Conservation (phyloP, 2,329 filamentous ascomycete species). For the Neonectria sp. region DNA sequence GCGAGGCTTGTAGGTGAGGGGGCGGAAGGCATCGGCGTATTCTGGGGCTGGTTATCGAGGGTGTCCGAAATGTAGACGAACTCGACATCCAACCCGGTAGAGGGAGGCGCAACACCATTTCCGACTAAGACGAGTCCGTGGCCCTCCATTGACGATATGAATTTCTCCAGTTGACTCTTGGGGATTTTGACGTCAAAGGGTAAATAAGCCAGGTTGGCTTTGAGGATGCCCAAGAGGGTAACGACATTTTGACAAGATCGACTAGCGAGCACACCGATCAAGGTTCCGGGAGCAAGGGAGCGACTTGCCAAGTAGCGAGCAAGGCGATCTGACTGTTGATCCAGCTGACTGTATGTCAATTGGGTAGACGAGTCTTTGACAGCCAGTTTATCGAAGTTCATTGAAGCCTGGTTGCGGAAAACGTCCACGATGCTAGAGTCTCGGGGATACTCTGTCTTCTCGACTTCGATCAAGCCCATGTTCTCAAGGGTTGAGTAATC, state of each 20-base stretch:
- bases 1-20: constrained; percentile 1
- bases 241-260: constrained; percentile 30
- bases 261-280: constrained; percentile 27
- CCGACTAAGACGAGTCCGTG: constrained; percentile 25
- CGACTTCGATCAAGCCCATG: constrained; percentile 34
- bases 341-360: constrained; percentile 41
- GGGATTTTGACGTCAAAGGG: constrained; percentile 36
- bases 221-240: constrained; percentile 35
- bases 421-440: constrained; percentile 43
- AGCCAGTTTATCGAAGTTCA: constrained; percentile 27
- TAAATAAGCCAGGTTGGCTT: constrained; percentile 38
- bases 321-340: constrained; percentile 31
- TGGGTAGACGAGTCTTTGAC: constrained; percentile 33
- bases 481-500: constrained; percentile 20
- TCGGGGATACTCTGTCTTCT: constrained; percentile 33
- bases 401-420: constrained; percentile 40
- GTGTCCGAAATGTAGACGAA: constrained; percentile 5
- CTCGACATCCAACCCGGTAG: neutral
- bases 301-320: constrained; percentile 4
- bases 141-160: constrained; percentile 16
- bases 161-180: constrained; percentile 20
- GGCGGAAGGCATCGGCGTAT: neutral
- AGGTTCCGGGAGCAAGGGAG: constrained; percentile 1
- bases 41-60: neutral
- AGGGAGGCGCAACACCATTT: neutral